Base-by-base conservation (phyloP, 2,329 filamentous ascomycete species). In the Mariannaea elegans region DNA sequence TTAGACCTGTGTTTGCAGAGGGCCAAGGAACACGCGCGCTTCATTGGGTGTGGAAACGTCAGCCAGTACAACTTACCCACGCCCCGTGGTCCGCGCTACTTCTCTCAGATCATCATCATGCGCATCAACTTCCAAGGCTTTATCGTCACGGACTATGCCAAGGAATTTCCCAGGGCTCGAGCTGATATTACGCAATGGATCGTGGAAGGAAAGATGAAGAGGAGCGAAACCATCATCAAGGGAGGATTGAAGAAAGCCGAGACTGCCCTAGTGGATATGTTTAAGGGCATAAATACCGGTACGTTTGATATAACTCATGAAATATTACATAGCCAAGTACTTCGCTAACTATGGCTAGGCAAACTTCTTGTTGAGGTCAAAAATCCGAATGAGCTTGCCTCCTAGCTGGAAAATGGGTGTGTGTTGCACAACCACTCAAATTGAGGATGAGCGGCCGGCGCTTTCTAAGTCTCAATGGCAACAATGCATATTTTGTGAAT, bases 1-100 rank as follows among this genome's bases (percentile, higher is more conserved):
- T 2, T 7, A 1, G 2, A 14, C 13, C 23, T 16, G 23, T 13
- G 31, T 23, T 34, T 45, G 8, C 7, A 89, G 88, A 14, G 90
- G 89, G 3, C 87, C 90, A 62, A 88, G 91, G 47, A 80, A 92
- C 34, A 88, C 92, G 68, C 74, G 87, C 82, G 90, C 36, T 90
- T 93, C 73, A 85, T 89, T 65, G 89, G 90, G 74, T 92, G 90
- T 74, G 90, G 90, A 42, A 80, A 77, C 59, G 92, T 93, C 75
- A 87, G 83, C 71, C 83, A 88, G 72, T 93, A 92, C 75, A 92
- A 92, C 74, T 72, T 80, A 2, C 74, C 79, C 29, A 82, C 56
- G 79, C 82, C 56, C 76, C 82, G 64, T 19, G 88, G 88, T 0
- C 84, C 85, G 50, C 83, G 80, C 66, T 83, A 86, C 69, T 82